Percentiles rank a stretch among this genome's conserved stretches.
These are phyloP conservation scores for Santalum album DNA, from an alignment of 164 flowering plant genomes.

Conservation along the genomic window DNA sequence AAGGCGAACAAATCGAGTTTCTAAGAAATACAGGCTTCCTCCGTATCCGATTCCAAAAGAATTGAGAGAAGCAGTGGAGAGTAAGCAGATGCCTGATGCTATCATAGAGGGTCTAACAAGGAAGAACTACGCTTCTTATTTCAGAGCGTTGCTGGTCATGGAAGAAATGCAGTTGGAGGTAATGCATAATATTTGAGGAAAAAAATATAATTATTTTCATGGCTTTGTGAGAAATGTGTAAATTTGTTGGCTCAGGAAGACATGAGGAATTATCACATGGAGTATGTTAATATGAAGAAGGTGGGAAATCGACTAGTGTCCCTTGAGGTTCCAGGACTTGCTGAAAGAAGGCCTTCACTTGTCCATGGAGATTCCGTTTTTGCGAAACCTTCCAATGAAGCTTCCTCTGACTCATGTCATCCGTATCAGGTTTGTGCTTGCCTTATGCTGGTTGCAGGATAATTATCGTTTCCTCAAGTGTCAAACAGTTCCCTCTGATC, in stretches of 20 bases:
- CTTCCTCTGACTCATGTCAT: slow-evolving; percentile 11
- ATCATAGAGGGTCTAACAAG: slow-evolving; percentile 37
- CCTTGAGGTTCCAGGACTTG: slow-evolving; percentile 87
- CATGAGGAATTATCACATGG: slow-evolving; percentile 77
- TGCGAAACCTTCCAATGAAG: slow-evolving; percentile 34
- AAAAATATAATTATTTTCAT: not conserved
- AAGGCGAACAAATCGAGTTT: slow-evolving; percentile 8
- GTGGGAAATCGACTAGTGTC: slow-evolving; percentile 37
- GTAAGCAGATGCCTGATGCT: slow-evolving; percentile 49
- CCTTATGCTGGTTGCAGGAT: not conserved
- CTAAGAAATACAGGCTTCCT: slow-evolving; percentile 33
- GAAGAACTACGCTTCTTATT: slow-evolving; percentile 48
- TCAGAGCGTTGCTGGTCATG: slow-evolving; percentile 52
- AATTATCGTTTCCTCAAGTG: too few species aligned
- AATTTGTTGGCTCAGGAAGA: slow-evolving; percentile 49
- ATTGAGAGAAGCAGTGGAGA: slow-evolving; percentile 41
- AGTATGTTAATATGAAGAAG: slow-evolving; percentile 43
- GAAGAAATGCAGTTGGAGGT: slow-evolving; percentile 94
- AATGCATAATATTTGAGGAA: not conserved
- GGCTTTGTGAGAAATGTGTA: not conserved
- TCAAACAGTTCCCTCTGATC: too few species aligned
- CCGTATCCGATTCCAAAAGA: slow-evolving; percentile 45
- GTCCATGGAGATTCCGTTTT: slow-evolving; percentile 62
- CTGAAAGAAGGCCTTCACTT: slow-evolving; percentile 94
- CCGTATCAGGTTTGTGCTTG: slow-evolving; percentile 44